Base-by-base conservation (phyloP, 176 grass and related monocot genomes). In the Aegilops umbellulata region DNA sequence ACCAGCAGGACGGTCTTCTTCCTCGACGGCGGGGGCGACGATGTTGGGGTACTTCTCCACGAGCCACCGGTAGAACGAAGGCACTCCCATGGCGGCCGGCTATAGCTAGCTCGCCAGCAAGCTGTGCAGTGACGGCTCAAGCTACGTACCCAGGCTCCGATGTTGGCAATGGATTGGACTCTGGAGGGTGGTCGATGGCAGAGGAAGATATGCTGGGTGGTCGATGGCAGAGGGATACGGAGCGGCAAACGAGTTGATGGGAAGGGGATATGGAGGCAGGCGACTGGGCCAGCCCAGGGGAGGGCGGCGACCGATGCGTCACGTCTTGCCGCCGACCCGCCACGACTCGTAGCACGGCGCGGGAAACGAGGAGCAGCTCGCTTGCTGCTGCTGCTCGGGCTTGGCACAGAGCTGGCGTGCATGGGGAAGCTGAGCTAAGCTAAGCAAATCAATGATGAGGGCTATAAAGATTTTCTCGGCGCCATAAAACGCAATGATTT, bases 1-100 rank as follows among this genome's bases (percentile, higher is more conserved):
- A 57, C 31, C 67, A 32, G 81, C 81, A 5, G 80, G 67, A 22
- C 31, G 55, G 27, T 26, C 65, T 8, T 63, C 69, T 0, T 41
- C 24, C n/a, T 77, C 87, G 12, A 49, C 65, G 0, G 88, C 78
- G 3, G 69, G 74, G 19, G 76, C 7, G 57, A 85, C 65, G 66
- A 92, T 76, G 39, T 65, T 83, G 1, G 93, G 93, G 80, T 92
- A 94, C 74, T 83, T 94, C 0, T 17, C 73, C 10, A 94, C 78
- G 29, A 92, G 84, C 93, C 90, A 94, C 17, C 63, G 67, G 68
- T 80, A 92, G 63, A 92, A 94, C 0, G 81, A 87, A 22, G 89
- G 92, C 24, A 92, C 78, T 0, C 87, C 90, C 92, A 94, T 94
- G 74, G 78, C 73, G 41, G 24, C 15, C 47, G 15, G 44, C 25